Evolutionary conservation across 352 stramenopile species (phyloP).

Genomic region (Blastocystis sp.): DNA sequence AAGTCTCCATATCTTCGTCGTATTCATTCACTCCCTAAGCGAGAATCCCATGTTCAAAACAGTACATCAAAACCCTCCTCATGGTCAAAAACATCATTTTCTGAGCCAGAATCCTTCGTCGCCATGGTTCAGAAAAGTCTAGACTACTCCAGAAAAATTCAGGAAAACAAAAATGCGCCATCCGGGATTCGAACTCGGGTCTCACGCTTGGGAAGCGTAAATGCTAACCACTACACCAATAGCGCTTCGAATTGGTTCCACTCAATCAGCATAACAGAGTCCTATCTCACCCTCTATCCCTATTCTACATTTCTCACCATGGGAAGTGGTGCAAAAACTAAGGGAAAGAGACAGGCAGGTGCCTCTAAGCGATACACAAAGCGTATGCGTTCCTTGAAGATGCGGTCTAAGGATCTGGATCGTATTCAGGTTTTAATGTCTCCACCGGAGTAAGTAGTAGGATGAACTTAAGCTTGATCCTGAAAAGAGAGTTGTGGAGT

Average conservation of each 20-base stretch:
- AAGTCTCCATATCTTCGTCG: conserved; percentile 8
- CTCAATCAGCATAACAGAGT: neutral
- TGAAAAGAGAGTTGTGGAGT: conserved; percentile 23
- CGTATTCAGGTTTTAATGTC: conserved; percentile 43
- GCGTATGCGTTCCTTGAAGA: conserved; percentile 14
- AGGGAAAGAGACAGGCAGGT: conserved; percentile 47
- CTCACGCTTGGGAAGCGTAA: conserved; percentile 62
- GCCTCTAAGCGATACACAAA: conserved; percentile 14
- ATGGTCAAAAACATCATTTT: neutral
- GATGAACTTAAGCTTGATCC: conserved; percentile 60
- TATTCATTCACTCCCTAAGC: neutral
- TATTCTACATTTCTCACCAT: neutral
- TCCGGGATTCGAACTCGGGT: conserved; percentile 62
- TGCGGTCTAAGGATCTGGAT: conserved; percentile 54
- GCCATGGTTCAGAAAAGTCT: neutral
- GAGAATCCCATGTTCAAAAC: neutral
- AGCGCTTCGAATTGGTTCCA: neutral
- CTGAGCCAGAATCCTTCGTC: neutral
- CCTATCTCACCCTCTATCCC: neutral
- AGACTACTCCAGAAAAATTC: neutral
- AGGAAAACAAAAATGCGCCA: conserved; percentile 46
- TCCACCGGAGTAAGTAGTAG: neutral
- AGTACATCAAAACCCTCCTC: neutral
- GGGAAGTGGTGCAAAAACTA: conserved; percentile 59
- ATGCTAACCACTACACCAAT: conserved; percentile 63